Evolutionary conservation across 768 basidiomycete species (phyloP), one percentile per base, ranked within the genome.

Genomic region (Trametopsis cervina): DNA sequence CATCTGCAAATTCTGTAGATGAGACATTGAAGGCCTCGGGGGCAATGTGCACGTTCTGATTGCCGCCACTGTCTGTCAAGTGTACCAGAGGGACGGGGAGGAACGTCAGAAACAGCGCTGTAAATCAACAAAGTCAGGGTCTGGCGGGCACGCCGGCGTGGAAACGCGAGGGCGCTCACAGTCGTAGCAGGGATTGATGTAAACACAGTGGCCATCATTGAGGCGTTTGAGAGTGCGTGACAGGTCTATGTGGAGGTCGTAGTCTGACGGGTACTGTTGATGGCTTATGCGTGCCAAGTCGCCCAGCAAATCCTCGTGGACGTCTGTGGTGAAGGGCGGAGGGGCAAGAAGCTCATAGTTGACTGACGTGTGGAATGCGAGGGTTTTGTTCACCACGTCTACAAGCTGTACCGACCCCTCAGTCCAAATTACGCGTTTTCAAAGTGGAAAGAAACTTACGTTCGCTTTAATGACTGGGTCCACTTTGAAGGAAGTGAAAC

Each of bases 321-420:
- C 78, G 47, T 79, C 77, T 2, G 64, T 52, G 9, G 68, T 58
- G 56, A 77, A 81, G 4, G 80, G 80, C 18, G 62, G 57, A 0
- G 78, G 78, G 1, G 80, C 79, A 44, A 66, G 64, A 37, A 76
- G 68, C 60, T 80, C 73, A 49, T 81, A 81, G 64, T 80, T 81
- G 21, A 75, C 71, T 2, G 80, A 81, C 0, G 79, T 77, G 56
- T 81, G 80, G 57, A 83, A 81, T 12, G 75, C 71, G 7, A 81
- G 59, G 0, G 76, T 77, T 57, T 76, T 79, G 55, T 69, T 80
- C 38, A 80, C 65, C 7, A 78, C 76, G 51, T 81, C 74, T 27
- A 81, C 66, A 42, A 76, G 72, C 79, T 81, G 21, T 13, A 23
- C 4, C 44, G 5, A 17, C 33, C 7, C 21, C 7, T 20, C n/a